Base-by-base conservation (phyloP, 805 yeast genomes). In the Lipomyces spencermartinsiae region DNA sequence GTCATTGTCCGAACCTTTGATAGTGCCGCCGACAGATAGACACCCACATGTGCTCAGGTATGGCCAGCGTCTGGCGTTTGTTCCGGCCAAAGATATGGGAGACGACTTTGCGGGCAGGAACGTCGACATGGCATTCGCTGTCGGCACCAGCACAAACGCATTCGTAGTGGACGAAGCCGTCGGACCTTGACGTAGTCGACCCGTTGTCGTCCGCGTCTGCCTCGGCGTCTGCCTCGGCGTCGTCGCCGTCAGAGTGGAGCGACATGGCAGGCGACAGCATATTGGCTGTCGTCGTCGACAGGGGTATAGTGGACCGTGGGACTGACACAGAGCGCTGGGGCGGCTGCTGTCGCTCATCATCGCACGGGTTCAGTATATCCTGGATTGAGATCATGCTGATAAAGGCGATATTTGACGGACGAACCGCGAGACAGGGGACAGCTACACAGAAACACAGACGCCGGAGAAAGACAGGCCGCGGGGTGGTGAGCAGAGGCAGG, bases 41-140 rank as follows among this genome's bases (percentile, higher is more conserved):
- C 12, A 70, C 67, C 72, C 73, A 70, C 29, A 65, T 51, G 12
- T 33, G 31, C 12, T 65, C 67, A 4, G 73, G 73, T 25, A 70
- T 61, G 16, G 73, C 69, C 4, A 64, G 56, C n/a, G 73, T 70
- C 66, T 68, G 72, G 25, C 73, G 71, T 59, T 70, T 70, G 62
- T 70, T 70, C 19, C 73, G 67, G 22, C 73, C 73, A 55, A 70
- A 70, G 33, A 70, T 65, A 51, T 70, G 73, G 4, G 73, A 70
- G 49, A 70, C 70, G n/a, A 68, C 73, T 61, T 70, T 70, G 10
- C 73, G 58, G 4, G 61, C 57, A 8, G 73, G 72, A 4, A 65
- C 69, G 2, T 35, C 19, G 37, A 53, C 49, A n/a, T 66, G 64
- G 51, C 68, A 66, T 14, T 46, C 62, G 19, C 61, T 19, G 59